Conservation (phyloP, 2,329 filamentous ascomycete genomes). For the Pseudopithomyces maydicus region DNA sequence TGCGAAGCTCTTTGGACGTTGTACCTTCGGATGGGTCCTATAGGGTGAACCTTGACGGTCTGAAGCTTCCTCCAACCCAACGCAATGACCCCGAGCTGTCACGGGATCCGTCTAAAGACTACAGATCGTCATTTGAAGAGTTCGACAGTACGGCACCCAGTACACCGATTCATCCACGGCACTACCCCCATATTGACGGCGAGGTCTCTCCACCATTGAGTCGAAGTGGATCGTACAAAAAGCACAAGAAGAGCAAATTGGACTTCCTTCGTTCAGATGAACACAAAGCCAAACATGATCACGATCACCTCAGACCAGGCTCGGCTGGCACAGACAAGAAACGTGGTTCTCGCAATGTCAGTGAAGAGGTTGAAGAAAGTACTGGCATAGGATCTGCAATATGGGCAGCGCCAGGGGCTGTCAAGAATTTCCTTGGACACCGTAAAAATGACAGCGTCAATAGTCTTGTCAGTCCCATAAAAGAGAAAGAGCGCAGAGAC, state of each 20-base stretch:
- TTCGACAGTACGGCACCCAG: slow-evolving; percentile 46
- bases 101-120: slow-evolving; percentile 32
- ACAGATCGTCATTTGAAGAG: slow-evolving; percentile 46
- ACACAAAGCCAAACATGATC: slow-evolving; percentile 37
- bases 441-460: slow-evolving; percentile 46
- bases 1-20: slow-evolving; percentile 33
- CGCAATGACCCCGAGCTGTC: slow-evolving; percentile 22
- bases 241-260: slow-evolving; percentile 45
- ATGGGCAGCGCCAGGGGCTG: slow-evolving; percentile 37
- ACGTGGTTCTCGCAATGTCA: slow-evolving; percentile 32
- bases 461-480: slow-evolving; percentile 37
- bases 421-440: slow-evolving; percentile 39
- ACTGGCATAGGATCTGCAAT: slow-evolving; percentile 37
- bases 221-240: slow-evolving; percentile 37
- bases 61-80: slow-evolving; percentile 28
- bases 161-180: slow-evolving; percentile 39
- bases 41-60: slow-evolving; percentile 20
- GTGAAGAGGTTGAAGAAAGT: slow-evolving; percentile 37
- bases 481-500: slow-evolving; percentile 46
- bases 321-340: slow-evolving; percentile 29
- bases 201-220: slow-evolving; percentile 45
- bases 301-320: slow-evolving; percentile 22
- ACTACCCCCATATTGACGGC: slow-evolving; percentile 38
- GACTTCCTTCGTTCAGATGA: slow-evolving; percentile 48
- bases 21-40: slow-evolving; percentile 25